phyloP scores from a whole-genome alignment of 2,329 filamentous ascomycete species.

The Ophiostoma piceae region DNA sequence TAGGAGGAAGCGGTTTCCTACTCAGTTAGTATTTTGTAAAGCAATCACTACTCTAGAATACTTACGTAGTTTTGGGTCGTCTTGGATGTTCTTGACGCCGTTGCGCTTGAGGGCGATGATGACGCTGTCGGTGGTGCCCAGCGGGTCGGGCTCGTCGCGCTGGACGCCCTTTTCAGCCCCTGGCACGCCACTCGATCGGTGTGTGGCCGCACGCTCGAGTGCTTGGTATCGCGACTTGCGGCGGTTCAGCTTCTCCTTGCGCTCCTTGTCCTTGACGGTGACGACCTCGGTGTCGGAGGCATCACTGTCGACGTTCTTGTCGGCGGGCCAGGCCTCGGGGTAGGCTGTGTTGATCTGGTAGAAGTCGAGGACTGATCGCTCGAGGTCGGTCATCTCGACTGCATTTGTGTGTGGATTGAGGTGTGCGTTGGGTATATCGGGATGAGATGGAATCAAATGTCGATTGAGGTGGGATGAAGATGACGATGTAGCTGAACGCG shows the following conservation, averaged over 20 bases:
- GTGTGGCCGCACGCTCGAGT: constrained; percentile 68
- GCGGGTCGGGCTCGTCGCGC: constrained; percentile 85
- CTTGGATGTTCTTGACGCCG: constrained; percentile 69
- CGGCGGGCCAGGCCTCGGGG: constrained; percentile 79
- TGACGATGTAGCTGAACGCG: background rate
- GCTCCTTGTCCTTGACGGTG: constrained; percentile 29
- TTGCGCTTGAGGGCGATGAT: constrained; percentile 70
- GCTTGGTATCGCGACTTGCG: constrained; percentile 79
- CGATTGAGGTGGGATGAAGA: background rate
- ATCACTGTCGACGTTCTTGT: constrained; percentile 60
- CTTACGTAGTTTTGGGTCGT: constrained; percentile 65
- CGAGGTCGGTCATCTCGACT: constrained; percentile 59
- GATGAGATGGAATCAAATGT: background rate
- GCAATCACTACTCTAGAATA: background rate
- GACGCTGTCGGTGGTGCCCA: constrained; percentile 84
- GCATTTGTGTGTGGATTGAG: background rate
- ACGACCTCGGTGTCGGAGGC: constrained; percentile 59
- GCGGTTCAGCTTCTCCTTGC: constrained; percentile 48
- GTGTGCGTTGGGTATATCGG: background rate
- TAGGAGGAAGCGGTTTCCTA: constrained; percentile 79
- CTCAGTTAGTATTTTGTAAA: background rate
- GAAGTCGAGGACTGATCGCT: constrained; percentile 75
- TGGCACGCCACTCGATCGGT: constrained; percentile 59
- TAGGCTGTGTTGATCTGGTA: constrained; percentile 77
- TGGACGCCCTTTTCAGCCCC: constrained; percentile 64